Evolutionary conservation across 768 basidiomycete species (phyloP), one percentile per base, ranked within the genome.

Genomic region (Rhizopogon sp.): DNA sequence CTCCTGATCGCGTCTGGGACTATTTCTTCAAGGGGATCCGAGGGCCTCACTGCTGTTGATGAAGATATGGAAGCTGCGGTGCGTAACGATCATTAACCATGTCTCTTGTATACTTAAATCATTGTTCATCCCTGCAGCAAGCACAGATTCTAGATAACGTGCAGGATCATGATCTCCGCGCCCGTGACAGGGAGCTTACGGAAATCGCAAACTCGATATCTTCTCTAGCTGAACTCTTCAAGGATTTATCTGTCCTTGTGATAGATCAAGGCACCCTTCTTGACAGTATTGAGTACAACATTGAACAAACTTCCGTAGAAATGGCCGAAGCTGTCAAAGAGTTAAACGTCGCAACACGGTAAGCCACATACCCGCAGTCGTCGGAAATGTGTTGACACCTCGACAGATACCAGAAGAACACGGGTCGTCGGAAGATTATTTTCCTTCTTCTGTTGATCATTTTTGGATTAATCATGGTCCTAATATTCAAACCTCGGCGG

Each of bases 221-320:
- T 41, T 83, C 84, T 43, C 79, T 99, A 29, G 95, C 95, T 1
- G 96, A 96, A 64, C 80, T 99, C 50, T 99, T 99, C 80, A 93
- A 96, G 64, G 97, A 99, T 67, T 78, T 99, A 44, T 90, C 89
- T 13, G 80, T 81, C 37, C 82, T 99, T 53, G 93, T 99, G 56
- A 98, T 98, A 59, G 97, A 98, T 72, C 97, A 99, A 66, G 97
- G 97, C 29, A 98, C 96, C 29, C 81, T 99, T 33, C 79, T 98
- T 53, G 97, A 98, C 72, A 93, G 92, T 39, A 82, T 98, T 54
- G 97, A 99, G 71, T 99, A 93, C 73, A 99, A 99, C 68, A 90
- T 99, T 51, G 93, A 98, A 70, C 87, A 90, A 69, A 91, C 95
- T 5, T 88, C 88, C 16, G 81, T 81, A 33, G 83, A 92, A 50